phyloP scores from a whole-genome alignment of 495 filamentous ascomycete species.

The Penicillium waksmanii region DNA sequence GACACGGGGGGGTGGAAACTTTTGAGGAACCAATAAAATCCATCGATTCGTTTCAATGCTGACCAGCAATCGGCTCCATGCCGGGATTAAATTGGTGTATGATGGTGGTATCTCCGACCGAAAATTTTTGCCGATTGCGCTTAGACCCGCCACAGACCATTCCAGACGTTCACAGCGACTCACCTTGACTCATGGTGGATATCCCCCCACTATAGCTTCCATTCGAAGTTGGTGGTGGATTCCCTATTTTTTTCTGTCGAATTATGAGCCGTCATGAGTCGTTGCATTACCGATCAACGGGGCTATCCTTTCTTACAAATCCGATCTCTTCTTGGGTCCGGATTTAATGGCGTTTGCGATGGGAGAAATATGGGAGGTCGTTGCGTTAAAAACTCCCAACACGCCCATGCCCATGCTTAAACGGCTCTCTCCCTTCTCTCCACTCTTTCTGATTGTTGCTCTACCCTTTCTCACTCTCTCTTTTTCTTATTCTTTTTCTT shows the following conservation, averaged over 20 bases:
- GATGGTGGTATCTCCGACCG: constrained; percentile 16
- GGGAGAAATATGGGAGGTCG: neutral
- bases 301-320: constrained; percentile 7
- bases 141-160: constrained; percentile 7
- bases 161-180: constrained; percentile 7
- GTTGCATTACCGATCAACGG: neutral
- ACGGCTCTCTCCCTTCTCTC: neutral
- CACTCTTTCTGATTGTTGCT: constrained; percentile 8
- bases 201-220: constrained; percentile 11
- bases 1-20: neutral
- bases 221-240: neutral
- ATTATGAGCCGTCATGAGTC: neutral
- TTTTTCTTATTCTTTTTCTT: constrained; percentile 7
- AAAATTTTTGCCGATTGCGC: constrained; percentile 17
- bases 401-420: neutral
- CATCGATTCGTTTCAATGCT: neutral
- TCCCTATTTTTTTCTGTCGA: constrained; percentile 5
- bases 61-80: constrained; percentile 20
- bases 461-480: constrained; percentile 10
- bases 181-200: constrained; percentile 19
- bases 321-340: constrained; percentile 6
- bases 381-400: constrained; percentile 10
- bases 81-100: constrained; percentile 2
- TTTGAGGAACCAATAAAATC: neutral
- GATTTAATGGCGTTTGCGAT: constrained; percentile 22